These are phyloP conservation scores for Curvularia eragrostidis DNA, from an alignment of 2,329 filamentous ascomycete species.

Conservation along the genomic window DNA sequence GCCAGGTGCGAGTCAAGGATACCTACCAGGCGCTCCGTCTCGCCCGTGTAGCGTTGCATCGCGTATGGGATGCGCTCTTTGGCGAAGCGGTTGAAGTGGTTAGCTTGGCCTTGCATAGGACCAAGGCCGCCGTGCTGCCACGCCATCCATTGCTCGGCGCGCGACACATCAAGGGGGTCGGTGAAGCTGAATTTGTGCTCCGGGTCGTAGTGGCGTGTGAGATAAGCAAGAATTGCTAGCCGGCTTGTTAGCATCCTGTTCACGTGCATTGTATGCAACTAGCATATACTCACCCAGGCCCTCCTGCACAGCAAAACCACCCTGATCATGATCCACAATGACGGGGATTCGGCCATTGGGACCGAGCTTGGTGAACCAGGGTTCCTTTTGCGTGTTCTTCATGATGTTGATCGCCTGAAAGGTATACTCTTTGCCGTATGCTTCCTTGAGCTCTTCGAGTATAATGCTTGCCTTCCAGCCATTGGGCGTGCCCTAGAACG, in stretches of 20 bases:
- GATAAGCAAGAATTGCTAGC: conserved; percentile 53
- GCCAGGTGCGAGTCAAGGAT: conserved; percentile 54
- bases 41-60: conserved; percentile 56
- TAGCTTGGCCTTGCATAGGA: conserved; percentile 53
- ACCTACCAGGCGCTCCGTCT: conserved; percentile 56
- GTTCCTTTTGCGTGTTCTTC: conserved; percentile 70
- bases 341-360: conserved; percentile 72
- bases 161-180: conserved; percentile 55
- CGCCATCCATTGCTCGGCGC: conserved; percentile 67
- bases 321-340: conserved; percentile 70
- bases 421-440: conserved; percentile 66
- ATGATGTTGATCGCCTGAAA: conserved; percentile 64
- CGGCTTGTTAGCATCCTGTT: not conserved
- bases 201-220: conserved; percentile 56
- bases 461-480: conserved; percentile 65
- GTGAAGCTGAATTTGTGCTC: conserved; percentile 56
- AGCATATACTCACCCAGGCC: conserved; percentile 41
- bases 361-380: conserved; percentile 68
- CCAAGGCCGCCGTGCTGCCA: conserved; percentile 61
- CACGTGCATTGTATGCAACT: not conserved
- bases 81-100: conserved; percentile 52
- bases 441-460: conserved; percentile 71
- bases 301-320: conserved; percentile 61
- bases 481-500: conserved; percentile 51
- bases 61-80: conserved; percentile 55